Conservation (phyloP, 1,284 basidiomycete species). For the Naganishia cerealis region DNA sequence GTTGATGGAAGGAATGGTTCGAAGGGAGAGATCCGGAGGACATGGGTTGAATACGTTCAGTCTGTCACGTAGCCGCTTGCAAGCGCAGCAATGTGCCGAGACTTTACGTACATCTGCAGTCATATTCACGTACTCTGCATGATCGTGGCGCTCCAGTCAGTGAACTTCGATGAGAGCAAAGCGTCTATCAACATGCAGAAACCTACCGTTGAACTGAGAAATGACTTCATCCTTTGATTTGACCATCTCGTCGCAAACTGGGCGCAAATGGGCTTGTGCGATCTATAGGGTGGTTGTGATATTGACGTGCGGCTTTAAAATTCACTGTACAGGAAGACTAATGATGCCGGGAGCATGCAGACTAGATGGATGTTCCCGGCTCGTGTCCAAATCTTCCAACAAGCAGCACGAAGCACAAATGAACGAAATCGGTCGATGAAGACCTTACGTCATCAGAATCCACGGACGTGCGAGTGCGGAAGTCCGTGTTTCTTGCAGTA, state of each 20-base stretch:
- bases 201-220: slow-evolving; percentile 49
- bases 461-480: background rate
- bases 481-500: background rate
- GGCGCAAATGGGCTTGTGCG: background rate
- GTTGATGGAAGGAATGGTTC: no score
- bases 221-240: slow-evolving; percentile 48
- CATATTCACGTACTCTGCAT: slow-evolving; percentile 52
- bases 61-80: background rate
- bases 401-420: no score
- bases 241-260: slow-evolving; percentile 37
- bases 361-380: no score
- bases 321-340: no score
- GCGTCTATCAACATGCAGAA: background rate
- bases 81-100: background rate
- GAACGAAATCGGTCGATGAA: no score
- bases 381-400: no score
- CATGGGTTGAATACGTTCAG: background rate
- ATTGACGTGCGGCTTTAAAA: no score
- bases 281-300: no score
- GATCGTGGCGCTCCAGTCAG: background rate
- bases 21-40: background rate
- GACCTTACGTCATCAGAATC: background rate
- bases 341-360: no score
- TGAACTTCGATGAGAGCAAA: background rate
- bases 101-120: slow-evolving; percentile 42